Evolutionary conservation across 257 asterid species (phyloP).

Genomic region (Salvia splendens): DNA sequence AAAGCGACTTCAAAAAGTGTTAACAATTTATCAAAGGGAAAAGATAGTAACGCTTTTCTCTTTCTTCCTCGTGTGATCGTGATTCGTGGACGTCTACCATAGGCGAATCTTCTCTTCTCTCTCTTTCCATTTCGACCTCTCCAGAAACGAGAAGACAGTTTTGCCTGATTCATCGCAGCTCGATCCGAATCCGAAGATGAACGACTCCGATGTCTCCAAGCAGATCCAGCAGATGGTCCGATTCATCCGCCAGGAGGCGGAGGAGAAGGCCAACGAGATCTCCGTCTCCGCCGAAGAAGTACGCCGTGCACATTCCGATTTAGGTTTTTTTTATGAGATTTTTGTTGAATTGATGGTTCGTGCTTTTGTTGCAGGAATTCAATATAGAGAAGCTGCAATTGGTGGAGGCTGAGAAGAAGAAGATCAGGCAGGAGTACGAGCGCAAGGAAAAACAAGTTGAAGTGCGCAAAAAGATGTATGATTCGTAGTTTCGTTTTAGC

Average conservation of each 20-base stretch:
- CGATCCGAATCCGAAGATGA: constrained; percentile 59
- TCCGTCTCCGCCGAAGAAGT: constrained; percentile 97
- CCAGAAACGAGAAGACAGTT: neutral
- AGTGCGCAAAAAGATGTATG: constrained; percentile 80
- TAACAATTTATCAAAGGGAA: neutral
- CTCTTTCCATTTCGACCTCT: constrained; percentile 10
- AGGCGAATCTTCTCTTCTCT: neutral
- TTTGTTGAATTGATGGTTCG: constrained; percentile 19
- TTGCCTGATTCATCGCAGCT: constrained; percentile 24
- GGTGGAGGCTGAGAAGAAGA: constrained; percentile 97
- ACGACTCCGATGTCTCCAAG: constrained; percentile 90
- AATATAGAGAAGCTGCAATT: constrained; percentile 94
- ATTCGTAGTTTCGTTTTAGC: neutral
- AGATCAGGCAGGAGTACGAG: constrained; percentile 91
- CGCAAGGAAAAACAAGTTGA: constrained; percentile 92
- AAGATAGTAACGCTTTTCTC: neutral
- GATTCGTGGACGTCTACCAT: constrained; percentile 3
- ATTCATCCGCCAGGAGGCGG: constrained; percentile 98
- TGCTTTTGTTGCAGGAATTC: constrained; percentile 65
- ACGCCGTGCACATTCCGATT: constrained; percentile 20
- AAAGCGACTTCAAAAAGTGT: neutral
- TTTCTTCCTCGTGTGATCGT: neutral
- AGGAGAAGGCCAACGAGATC: constrained; percentile 96
- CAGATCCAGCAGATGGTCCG: constrained; percentile 99
- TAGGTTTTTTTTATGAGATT: neutral